Evolutionary conservation across 1,284 basidiomycete genomes (phyloP), one percentile per base, ranked within the genome.

Genomic region (Cryptococcus amylolentus): DNA sequence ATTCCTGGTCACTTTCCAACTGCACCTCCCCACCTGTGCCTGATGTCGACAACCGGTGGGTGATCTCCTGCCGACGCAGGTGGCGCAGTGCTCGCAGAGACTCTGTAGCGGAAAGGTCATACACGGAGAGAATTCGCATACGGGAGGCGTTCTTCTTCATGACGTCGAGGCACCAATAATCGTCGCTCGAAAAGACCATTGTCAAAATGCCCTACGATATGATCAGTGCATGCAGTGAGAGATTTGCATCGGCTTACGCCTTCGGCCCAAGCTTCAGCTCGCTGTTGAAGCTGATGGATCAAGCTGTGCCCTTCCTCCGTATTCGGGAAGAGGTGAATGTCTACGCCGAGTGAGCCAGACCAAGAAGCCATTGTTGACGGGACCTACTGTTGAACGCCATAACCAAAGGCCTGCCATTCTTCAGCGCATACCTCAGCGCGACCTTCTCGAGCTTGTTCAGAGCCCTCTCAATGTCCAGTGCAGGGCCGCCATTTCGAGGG

Each of bases 371-470:
- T 52, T 16, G 27, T 35, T 16, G 26, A 52, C 8, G 3, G 16
- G 13, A 61, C 73, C 51, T 49, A 77, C 76, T 81, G 64, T 81
- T 91, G 66, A 93, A 80, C 44, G 91, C 84, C 40, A 93, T 76
- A 1, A 92, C 85, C 4, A 91, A 78, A 0, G 90, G 88, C 50
- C 84, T 81, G 0, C 84, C 81, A 5, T 81, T 82, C 62, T 79
- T 77, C 46, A 79, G 77, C 40, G 85, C 80, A 67, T 81, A 83
- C 47, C 72, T 78, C 50, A 94, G 79, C 0, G 89, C 90, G 23
- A 92, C 89, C 70, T 92, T 92, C 71, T 91, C 89, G 2, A 90
- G 80, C 69, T 92, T 93, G 70, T 87, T 89, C 77, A 91, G 71
- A 0, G 87, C 87, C 84, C 91, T 81, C 74, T 91, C 89, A 53